phyloP scores from a whole-genome alignment of 352 stramenopile species.

The Blastocystis sp. region DNA sequence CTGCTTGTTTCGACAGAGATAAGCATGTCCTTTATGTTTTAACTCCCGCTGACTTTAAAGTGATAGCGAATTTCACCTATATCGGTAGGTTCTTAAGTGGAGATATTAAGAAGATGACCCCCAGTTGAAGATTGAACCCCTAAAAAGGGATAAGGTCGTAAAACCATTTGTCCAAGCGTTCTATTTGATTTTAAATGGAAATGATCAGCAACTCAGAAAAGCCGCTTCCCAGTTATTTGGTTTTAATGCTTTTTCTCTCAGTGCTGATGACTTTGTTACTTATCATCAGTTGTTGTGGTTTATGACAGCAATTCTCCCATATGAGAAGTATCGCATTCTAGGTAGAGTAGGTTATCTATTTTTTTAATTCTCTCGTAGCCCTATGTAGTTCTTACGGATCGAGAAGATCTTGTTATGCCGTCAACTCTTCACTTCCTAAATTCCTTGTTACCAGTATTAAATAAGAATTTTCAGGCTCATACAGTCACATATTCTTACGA shows the following conservation, averaged over 20 bases:
- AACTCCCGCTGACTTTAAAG: not conserved
- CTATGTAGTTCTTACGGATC: not conserved
- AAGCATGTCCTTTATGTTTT: not conserved
- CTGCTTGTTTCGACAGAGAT: not conserved
- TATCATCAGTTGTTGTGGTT: slow-evolving; percentile 8
- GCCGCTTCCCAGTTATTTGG: not conserved
- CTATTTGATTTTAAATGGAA: slow-evolving; percentile 36
- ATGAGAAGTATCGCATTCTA: not conserved
- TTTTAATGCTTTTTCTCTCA: slow-evolving; percentile 6
- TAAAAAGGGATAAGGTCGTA: not conserved
- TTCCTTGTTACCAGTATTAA: not conserved
- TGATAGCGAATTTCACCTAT: not conserved
- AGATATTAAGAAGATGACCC: not conserved
- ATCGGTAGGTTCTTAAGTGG: not conserved
- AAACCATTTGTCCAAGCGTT: not conserved
- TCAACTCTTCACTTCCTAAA: not conserved
- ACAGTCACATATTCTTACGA: not conserved
- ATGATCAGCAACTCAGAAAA: not conserved
- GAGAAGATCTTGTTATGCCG: not conserved
- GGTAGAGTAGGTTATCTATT: not conserved
- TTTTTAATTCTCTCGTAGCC: not conserved
- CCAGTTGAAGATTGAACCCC: not conserved
- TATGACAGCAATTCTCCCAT: not conserved
- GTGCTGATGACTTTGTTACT: not conserved
- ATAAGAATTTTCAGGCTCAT: not conserved